Base-by-base conservation (phyloP, 768 basidiomycete species). In the Boletus eberwhitei region DNA sequence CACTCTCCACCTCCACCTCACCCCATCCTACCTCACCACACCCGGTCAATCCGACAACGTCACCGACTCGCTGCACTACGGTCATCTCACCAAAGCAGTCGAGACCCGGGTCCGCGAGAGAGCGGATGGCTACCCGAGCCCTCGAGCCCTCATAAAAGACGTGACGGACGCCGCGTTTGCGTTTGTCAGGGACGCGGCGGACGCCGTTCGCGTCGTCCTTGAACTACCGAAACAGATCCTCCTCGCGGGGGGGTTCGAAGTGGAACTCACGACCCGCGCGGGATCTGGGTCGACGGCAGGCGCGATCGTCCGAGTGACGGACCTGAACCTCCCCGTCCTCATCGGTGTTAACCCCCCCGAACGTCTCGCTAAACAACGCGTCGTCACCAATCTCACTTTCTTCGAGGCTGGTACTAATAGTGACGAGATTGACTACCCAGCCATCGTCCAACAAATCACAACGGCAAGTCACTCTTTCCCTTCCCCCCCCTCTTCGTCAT, bases 271-370 rank as follows among this genome's bases (percentile, higher is more conserved):
- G 26, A 65, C 63, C 8, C 53, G 53, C 3, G 21, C 45, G n/a
- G 11, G 13, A 22, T n/a, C 21, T 52, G 1, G 31, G 39, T 39
- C 40, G n/a, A 22, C 22, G 22, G 6, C 48, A 6, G 52, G 60
- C 5, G 59, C 69, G 38, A 71, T 69, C 45, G 73, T 77, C n/a
- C 62, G 63, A 8, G 70, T 90, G 35, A 70, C 69, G 32, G 73
- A 80, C 45, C 62, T 90, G 13, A 58, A 70, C 2, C 64, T 86
- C 12, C 75, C 77, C 1, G 78, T 84, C 9, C 70, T 90, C 48
- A 83, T 92, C 44, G 90, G 88, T 0, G 78, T 90, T 34, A 86
- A 89, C 57, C 78, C 84, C 0, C 85, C 83, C 8, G 88, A 91
- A 61, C 75, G 88, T 32, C 64, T 77, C 31, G 77, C 80, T 40